Percentiles rank a stretch among this genome's conserved stretches.
phyloP scores from a whole-genome alignment of 1,284 basidiomycete species.

The Sutorius eximius region DNA sequence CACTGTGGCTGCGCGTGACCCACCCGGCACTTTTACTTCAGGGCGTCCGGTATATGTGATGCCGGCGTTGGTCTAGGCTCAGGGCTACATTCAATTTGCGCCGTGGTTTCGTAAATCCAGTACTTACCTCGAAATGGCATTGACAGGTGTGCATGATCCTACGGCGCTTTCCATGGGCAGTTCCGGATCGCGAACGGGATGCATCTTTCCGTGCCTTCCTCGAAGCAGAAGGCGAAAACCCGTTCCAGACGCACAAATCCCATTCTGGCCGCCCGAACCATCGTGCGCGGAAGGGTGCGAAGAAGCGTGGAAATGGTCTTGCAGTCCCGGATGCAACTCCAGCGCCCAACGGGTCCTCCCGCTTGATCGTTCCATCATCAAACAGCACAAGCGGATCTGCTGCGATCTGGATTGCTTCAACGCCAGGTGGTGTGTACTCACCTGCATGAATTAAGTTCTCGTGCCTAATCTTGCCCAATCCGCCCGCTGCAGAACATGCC shows the following conservation, averaged over 20 bases:
- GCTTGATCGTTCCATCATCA: slow-evolving; percentile 5
- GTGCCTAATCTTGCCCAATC: slow-evolving; percentile 12
- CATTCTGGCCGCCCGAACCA: slow-evolving; percentile 14
- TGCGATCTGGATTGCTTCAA: not conserved
- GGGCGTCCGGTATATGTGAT: not conserved
- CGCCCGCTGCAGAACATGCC: slow-evolving; percentile 15
- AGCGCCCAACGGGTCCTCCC: not conserved
- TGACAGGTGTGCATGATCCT: slow-evolving; percentile 84
- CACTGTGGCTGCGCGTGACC: not conserved
- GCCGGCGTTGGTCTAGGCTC: not conserved
- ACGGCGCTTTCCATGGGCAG: slow-evolving; percentile 98
- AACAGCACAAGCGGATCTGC: slow-evolving; percentile 7
- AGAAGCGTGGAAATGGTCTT: slow-evolving; percentile 8
- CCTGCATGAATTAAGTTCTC: not conserved
- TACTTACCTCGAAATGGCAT: slow-evolving; percentile 16
- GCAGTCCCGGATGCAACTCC: not conserved
- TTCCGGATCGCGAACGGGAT: slow-evolving; percentile 93
- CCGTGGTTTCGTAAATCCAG: slow-evolving; percentile 3
- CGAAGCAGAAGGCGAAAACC: slow-evolving; percentile 51
- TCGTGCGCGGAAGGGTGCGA: slow-evolving; percentile 9
- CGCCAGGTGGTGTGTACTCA: slow-evolving; percentile 25
- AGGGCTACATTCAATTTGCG: slow-evolving; percentile 6
- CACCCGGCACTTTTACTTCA: not conserved
- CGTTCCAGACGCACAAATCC: slow-evolving; percentile 23
- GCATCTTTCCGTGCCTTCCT: slow-evolving; percentile 91